These are phyloP conservation scores for Dioscorea cayenensis DNA, from an alignment of 116 monocot species.

Conservation along the genomic window DNA sequence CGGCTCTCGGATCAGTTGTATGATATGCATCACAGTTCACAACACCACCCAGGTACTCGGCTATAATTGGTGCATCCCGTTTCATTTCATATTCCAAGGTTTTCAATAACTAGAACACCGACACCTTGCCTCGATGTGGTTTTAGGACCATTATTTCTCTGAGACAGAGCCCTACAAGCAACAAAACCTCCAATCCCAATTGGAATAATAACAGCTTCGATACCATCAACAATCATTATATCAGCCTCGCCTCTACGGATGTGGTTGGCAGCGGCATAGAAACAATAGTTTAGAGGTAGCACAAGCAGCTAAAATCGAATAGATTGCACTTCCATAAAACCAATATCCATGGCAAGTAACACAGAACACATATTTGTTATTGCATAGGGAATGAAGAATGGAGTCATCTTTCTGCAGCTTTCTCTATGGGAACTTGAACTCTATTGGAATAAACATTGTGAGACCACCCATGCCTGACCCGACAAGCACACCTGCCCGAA, in stretches of 20 bases:
- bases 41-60: constrained; percentile 93
- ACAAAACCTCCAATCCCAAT: too few species aligned
- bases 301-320: constrained; percentile 98
- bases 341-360: too few species aligned
- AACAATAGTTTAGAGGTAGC: constrained; percentile 97
- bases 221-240: too few species aligned
- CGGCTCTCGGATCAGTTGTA: constrained; percentile 98
- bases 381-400: constrained; percentile 92
- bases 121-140: constrained; percentile 99
- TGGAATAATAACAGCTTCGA: too few species aligned
- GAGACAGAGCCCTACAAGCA: constrained; percentile 92
- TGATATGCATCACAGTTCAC: too few species aligned
- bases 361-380: constrained; percentile 97
- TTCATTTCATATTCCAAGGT: constrained; percentile 98
- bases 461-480: constrained; percentile 98
- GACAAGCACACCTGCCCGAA: constrained; percentile 86
- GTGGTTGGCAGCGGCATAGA: constrained; percentile 97
- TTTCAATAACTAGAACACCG: constrained; percentile 95
- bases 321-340: constrained; percentile 97
- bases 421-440: constrained; percentile 88
- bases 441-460: constrained; percentile 81
- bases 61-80: too few species aligned
- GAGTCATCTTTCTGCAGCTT: constrained; percentile 86
- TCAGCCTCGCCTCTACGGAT: too few species aligned
- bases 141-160: constrained; percentile 91